Base-by-base conservation (phyloP, 352 stramenopile genomes). In the Phytophthora europaea region DNA sequence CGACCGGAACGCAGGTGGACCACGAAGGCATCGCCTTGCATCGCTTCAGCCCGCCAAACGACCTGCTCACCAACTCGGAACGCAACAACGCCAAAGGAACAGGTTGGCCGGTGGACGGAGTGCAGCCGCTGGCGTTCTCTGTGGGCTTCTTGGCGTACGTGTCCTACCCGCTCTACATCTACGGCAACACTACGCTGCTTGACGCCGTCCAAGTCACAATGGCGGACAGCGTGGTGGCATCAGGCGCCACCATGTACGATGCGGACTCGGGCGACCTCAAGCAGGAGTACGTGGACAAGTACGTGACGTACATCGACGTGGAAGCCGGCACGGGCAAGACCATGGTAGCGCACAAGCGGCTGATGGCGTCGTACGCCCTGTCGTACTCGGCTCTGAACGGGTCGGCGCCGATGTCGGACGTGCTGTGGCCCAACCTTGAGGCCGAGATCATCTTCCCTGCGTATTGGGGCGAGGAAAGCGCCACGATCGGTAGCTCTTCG, bases 291-390 rank as follows among this genome's bases (percentile, higher is more conserved):
- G 64, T 71, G 20, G 73, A 86, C 48, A 74, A 65, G 36, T 93
- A 92, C 68, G 63, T 79, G 31, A 94, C 84, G 56, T 80, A 78
- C 16, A 67, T 94, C 23, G 87, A 93, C 64, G 69, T 94, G 3
- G 85, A 94, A 54, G 59, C 82, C 6, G 82, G 75, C n/a, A 89
- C 83, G 15, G 85, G 87, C 65, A 89, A 94, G 81, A 87, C 87
- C 53, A 91, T 94, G 84, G 64, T 74, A 45, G 85, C 85, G 6
- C 70, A 61, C 74, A 93, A 94, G 80, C 80, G 87, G 18, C 62
- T 90, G 53, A 72, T 81, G 81, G 83, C 81, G 34, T 88, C 82
- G 26, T 91, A 91, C 64, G 83, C 85, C 4, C 31, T 93, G 15
- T 77, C 75, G 10, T 70, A 75, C 23, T 93, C 87, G 31, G 68